Conservation (phyloP, 2,329 filamentous ascomycete species). For the Aspergillus novoparasiticus region DNA sequence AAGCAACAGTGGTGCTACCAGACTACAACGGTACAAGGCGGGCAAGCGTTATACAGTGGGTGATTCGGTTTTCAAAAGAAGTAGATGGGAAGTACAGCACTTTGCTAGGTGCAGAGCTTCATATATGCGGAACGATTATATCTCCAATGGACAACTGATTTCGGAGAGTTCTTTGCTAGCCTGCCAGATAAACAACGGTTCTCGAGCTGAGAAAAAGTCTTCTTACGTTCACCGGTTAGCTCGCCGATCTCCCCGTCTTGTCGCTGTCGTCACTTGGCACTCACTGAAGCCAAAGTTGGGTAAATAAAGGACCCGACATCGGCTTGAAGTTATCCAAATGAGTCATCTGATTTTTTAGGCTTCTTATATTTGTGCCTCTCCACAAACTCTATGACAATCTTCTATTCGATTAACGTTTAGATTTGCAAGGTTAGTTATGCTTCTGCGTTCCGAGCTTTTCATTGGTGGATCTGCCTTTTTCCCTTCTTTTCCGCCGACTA, state of each 20-base stretch:
- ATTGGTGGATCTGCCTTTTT: not conserved
- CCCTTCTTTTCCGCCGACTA: not conserved
- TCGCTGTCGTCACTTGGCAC: not conserved
- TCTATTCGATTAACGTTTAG: not conserved
- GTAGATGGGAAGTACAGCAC: too few species aligned
- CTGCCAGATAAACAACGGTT: not conserved
- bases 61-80: too few species aligned
- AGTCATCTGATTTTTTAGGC: not conserved
- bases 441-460: not conserved
- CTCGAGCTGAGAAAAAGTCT: not conserved
- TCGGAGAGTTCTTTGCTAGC: not conserved
- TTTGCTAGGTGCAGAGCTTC: not conserved
- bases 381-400: not conserved
- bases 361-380: not conserved
- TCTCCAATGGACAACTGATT: not conserved
- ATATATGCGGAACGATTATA: not conserved
- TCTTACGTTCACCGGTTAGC: not conserved
- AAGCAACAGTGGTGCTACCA: not conserved
- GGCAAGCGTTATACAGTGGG: not conserved
- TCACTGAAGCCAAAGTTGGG: not conserved
- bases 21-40: not conserved
- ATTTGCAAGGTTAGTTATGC: not conserved
- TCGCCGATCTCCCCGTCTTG: not conserved
- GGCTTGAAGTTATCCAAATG: not conserved
- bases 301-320: not conserved